Percentiles rank a stretch among this genome's conserved stretches.
Evolutionary conservation across 2,329 filamentous ascomycete genomes (phyloP).

Genomic region (Hypoxylon sp.): DNA sequence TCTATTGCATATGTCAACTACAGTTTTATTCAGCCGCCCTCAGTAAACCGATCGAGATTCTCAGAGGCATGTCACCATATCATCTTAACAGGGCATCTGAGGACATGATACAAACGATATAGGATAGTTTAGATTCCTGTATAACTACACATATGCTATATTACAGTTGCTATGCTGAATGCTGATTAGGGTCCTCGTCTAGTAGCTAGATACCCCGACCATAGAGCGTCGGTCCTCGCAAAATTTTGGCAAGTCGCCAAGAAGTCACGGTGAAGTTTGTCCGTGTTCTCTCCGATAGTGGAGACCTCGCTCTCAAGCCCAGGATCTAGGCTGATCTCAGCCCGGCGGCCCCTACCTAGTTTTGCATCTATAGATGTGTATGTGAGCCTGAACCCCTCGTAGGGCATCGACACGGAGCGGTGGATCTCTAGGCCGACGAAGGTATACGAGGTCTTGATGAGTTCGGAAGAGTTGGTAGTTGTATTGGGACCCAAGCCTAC

Average conservation of each 20-base stretch:
- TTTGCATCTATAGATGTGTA: conserved; percentile 69
- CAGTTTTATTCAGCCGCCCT: background rate
- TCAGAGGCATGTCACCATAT: background rate
- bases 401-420: conserved; percentile 61
- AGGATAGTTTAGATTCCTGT: background rate
- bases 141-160: background rate
- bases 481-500: too few species aligned
- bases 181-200: background rate
- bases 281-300: background rate
- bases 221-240: conserved; percentile 32
- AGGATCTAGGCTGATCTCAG: conserved; percentile 65
- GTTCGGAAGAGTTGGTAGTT: conserved; percentile 6
- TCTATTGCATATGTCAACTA: background rate
- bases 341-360: conserved; percentile 65
- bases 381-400: conserved; percentile 62
- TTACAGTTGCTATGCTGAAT: conserved; percentile 2
- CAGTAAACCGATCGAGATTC: background rate
- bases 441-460: conserved; percentile 55
- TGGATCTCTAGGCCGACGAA: conserved; percentile 69
- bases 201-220: conserved; percentile 31
- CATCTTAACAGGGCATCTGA: background rate
- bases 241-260: conserved; percentile 44
- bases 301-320: background rate
- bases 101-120: background rate
- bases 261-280: conserved; percentile 41